Percentiles rank a stretch among this genome's conserved stretches.
phyloP scores from a whole-genome alignment of 192 early-diverging fungal species.

The Coemansia sp. region DNA sequence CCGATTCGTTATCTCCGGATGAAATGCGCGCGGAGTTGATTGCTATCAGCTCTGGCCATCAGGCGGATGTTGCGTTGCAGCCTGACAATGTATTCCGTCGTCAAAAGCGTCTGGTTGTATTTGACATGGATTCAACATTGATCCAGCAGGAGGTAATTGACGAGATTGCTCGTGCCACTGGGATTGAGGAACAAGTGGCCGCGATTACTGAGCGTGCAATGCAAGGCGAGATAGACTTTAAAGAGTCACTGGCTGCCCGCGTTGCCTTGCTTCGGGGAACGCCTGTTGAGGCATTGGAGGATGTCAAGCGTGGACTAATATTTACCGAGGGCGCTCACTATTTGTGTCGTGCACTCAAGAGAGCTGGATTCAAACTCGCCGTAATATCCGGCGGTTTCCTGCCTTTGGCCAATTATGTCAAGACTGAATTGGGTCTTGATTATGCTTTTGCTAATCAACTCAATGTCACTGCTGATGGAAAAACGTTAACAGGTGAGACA shows the following conservation, averaged over 20 bases:
- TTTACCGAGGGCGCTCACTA: constrained; percentile 93
- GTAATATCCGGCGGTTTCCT: constrained; percentile 97
- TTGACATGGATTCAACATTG: constrained; percentile 99
- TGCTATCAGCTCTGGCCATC: constrained; percentile 65
- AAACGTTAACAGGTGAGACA: constrained; percentile 81
- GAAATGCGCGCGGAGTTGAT: constrained; percentile 69
- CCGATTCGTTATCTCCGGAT: constrained; percentile 62
- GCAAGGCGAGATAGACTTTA: constrained; percentile 98
- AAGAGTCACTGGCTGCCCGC: constrained; percentile 84
- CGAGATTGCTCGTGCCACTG: constrained; percentile 90
- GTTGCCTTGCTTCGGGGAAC: constrained; percentile 88
- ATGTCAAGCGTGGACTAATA: constrained; percentile 68
- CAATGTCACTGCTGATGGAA: constrained; percentile 80
- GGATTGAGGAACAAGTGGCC: constrained; percentile 88
- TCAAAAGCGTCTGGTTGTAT: constrained; percentile 92
- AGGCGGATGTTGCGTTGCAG: constrained; percentile 85
- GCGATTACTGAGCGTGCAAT: constrained; percentile 94
- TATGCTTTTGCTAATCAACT: constrained; percentile 99
- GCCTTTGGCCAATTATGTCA: constrained; percentile 90
- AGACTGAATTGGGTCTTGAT: constrained; percentile 85
- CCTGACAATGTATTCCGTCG: constrained; percentile 82
- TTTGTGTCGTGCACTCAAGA: constrained; percentile 85
- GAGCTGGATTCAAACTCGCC: constrained; percentile 90
- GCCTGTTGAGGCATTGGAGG: constrained; percentile 75
- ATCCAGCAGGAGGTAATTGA: constrained; percentile 99